Percentiles rank a stretch among this genome's conserved stretches.
phyloP scores from a whole-genome alignment of 2,329 filamentous ascomycete genomes.

The Fusarium tuaranense region DNA sequence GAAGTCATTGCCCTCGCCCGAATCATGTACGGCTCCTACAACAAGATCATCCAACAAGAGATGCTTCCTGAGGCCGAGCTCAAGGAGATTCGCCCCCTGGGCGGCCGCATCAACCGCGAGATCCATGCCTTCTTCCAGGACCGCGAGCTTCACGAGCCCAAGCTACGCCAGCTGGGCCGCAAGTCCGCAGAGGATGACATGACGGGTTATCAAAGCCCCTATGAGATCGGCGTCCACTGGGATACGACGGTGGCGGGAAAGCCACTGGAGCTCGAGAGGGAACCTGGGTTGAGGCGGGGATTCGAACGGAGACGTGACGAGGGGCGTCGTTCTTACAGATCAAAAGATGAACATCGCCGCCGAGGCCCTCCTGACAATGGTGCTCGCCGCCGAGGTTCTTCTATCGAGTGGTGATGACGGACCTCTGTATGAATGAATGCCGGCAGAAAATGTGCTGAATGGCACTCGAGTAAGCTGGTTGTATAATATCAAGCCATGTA shows the following conservation, averaged over 20 bases:
- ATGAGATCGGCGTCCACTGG: constrained; percentile 47
- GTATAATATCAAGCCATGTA: constrained; percentile 2
- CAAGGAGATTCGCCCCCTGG: constrained; percentile 47
- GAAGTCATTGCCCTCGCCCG: constrained; percentile 60
- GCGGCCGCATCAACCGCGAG: constrained; percentile 53
- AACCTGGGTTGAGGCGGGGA: not conserved
- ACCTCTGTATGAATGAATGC: not conserved
- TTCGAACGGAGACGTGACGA: not conserved
- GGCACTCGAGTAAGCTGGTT: not conserved
- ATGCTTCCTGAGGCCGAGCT: constrained; percentile 53
- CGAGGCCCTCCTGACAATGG: not conserved
- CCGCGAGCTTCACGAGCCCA: constrained; percentile 50
- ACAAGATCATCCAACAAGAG: constrained; percentile 56
- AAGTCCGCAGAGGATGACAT: constrained; percentile 38
- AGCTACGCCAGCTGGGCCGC: constrained; percentile 38
- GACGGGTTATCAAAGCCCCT: constrained; percentile 22
- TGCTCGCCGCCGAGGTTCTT: constrained; percentile 1
- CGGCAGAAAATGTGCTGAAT: not conserved
- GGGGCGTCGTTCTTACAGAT: not conserved
- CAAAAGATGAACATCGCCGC: not conserved
- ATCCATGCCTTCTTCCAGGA: constrained; percentile 51
- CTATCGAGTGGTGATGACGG: not conserved
- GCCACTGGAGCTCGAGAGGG: not conserved
- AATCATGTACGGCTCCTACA: constrained; percentile 58
- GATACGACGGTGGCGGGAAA: constrained; percentile 44